Evolutionary conservation across 495 filamentous ascomycete genomes (phyloP).

Genomic region (Pseudoneurospora amorphoporcata): DNA sequence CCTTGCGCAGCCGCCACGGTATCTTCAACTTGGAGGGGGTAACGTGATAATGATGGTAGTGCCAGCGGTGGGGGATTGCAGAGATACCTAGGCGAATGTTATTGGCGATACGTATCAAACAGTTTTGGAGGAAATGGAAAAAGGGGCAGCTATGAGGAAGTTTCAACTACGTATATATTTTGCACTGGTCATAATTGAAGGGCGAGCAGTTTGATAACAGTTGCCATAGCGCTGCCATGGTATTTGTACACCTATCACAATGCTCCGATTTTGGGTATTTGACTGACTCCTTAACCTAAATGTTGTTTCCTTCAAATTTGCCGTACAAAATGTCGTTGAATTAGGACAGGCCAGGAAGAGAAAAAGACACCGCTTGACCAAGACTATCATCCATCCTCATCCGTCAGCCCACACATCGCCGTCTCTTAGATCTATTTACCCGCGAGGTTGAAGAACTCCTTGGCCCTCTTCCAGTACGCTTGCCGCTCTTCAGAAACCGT

Average conservation of each 20-base stretch:
- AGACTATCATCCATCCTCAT: not conserved
- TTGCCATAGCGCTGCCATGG: not conserved
- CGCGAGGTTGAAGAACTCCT: conserved; percentile 28
- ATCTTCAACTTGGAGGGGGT: conserved; percentile 7
- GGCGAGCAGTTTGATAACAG: not conserved
- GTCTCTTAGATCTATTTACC: conserved; percentile 5
- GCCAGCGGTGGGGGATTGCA: not conserved
- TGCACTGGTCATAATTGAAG: not conserved
- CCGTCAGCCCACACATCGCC: not conserved
- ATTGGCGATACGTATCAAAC: not conserved
- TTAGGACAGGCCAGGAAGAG: not conserved
- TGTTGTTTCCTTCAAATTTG: not conserved
- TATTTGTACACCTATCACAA: not conserved
- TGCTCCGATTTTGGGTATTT: not conserved
- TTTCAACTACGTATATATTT: not conserved
- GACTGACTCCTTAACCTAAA: not conserved
- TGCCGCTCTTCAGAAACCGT: conserved; percentile 36
- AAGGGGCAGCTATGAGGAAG: not conserved
- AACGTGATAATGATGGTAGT: not conserved
- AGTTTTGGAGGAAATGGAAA: not conserved
- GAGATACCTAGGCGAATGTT: not conserved
- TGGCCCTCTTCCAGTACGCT: conserved; percentile 45
- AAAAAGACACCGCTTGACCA: not conserved
- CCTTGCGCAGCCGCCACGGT: conserved; percentile 24
- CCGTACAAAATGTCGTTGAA: not conserved